These are phyloP conservation scores for Ceratocystiopsis minuta DNA, from an alignment of 2,329 filamentous ascomycete genomes.

Conservation along the genomic window DNA sequence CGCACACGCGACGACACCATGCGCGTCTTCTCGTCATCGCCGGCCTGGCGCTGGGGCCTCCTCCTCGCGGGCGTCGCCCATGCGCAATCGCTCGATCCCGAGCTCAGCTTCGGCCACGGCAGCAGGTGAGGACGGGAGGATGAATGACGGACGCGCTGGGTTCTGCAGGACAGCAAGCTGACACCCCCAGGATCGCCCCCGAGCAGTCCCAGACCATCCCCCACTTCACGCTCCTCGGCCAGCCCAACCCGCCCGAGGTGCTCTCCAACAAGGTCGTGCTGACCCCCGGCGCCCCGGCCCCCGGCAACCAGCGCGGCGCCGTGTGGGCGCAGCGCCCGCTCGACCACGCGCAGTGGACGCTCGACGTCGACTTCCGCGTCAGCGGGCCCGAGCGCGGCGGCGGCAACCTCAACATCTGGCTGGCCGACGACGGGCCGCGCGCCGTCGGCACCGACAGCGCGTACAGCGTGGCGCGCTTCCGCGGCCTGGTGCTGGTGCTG, in stretches of 20 bases:
- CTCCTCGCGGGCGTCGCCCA: slow-evolving; percentile 23
- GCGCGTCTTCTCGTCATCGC: slow-evolving; percentile 6
- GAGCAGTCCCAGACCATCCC: slow-evolving; percentile 34
- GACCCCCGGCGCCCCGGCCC: slow-evolving; percentile 66
- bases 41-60: slow-evolving; percentile 7
- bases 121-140: slow-evolving; percentile 29
- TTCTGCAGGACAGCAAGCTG: no score
- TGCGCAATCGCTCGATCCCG: slow-evolving; percentile 50
- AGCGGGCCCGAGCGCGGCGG: slow-evolving; percentile 69
- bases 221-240: slow-evolving; percentile 36
- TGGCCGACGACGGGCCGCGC: slow-evolving; percentile 49
- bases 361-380: slow-evolving; percentile 73
- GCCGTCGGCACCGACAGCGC: slow-evolving; percentile 56
- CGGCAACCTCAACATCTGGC: slow-evolving; percentile 91
- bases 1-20: slow-evolving; percentile 3
- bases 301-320: slow-evolving; percentile 69
- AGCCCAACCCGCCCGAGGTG: slow-evolving; percentile 37
- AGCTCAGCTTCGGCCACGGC: slow-evolving; percentile 61
- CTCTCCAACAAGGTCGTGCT: slow-evolving; percentile 85
- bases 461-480: slow-evolving; percentile 70
- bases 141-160: no score
- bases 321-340: slow-evolving; percentile 57
- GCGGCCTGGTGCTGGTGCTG: slow-evolving; percentile 74
- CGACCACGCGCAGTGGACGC: slow-evolving; percentile 53
- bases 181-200: slow-evolving; percentile 41